These are phyloP conservation scores for Mucor plumbeus DNA, from an alignment of 371 early-diverging fungal genomes.

Conservation along the genomic window DNA sequence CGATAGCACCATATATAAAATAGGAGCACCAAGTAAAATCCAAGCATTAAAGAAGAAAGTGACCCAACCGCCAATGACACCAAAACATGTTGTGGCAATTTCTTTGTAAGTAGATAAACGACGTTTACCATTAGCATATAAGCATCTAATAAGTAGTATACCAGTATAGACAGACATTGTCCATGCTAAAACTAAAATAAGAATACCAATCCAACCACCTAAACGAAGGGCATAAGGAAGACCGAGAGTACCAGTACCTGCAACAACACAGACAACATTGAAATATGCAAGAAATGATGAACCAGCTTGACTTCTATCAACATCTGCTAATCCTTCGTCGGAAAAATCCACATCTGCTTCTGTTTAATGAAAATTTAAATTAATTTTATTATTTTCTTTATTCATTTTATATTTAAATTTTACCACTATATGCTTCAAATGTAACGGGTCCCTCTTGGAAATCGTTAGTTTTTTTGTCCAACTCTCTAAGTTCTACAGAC, in stretches of 20 bases:
- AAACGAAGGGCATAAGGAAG: constrained; percentile 76
- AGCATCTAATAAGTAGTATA: constrained; percentile 37
- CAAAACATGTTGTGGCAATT: constrained; percentile 42
- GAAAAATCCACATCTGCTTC: constrained; percentile 26
- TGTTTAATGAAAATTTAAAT: neutral
- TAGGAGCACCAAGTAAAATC: constrained; percentile 58
- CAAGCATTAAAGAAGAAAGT: constrained; percentile 62
- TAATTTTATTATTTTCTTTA: neutral
- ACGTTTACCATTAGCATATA: constrained; percentile 44
- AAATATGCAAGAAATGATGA: constrained; percentile 58
- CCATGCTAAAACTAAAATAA: constrained; percentile 75
- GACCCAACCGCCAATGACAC: constrained; percentile 43
- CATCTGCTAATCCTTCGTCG: constrained; percentile 27
- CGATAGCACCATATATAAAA: constrained; percentile 61
- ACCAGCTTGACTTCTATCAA: constrained; percentile 32
- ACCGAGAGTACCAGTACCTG: constrained; percentile 84
- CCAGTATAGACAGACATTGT: constrained; percentile 66
- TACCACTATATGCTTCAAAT: constrained; percentile 34
- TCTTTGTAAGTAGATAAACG: constrained; percentile 47
- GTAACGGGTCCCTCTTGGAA: constrained; percentile 27
- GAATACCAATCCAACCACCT: constrained; percentile 84
- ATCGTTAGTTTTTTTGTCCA: constrained; percentile 27
- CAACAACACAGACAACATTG: constrained; percentile 79
- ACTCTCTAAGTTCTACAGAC: constrained; percentile 17
- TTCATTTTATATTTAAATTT: neutral